phyloP scores from a whole-genome alignment of 1,284 basidiomycete genomes.

The Cutaneotrichosporon mucoides region DNA sequence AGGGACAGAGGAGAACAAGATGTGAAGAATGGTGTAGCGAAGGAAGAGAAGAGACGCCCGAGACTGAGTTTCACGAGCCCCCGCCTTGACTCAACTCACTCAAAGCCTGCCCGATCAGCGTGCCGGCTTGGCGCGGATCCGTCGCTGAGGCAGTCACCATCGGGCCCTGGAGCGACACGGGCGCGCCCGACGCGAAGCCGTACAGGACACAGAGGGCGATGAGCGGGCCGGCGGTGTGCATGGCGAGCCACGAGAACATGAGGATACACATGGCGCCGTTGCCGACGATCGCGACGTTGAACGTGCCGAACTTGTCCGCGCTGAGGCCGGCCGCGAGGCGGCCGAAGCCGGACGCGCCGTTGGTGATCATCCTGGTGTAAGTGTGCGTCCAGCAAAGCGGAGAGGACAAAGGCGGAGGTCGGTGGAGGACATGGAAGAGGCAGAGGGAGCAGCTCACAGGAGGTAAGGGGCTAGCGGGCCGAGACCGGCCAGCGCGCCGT shows the following conservation, averaged over 20 bases:
- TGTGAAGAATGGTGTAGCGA: too few relatives aligned
- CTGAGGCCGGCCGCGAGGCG: slow-evolving; percentile 28
- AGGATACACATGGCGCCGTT: slow-evolving; percentile 25
- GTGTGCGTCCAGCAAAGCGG: too few relatives aligned
- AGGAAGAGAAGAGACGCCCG: too few relatives aligned
- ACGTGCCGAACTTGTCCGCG: slow-evolving; percentile 30
- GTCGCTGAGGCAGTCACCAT: slow-evolving; percentile 25
- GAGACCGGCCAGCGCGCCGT: slow-evolving; percentile 27
- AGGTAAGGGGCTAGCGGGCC: slow-evolving; percentile 36
- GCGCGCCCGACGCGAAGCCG: slow-evolving; percentile 33
- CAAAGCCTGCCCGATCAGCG: slow-evolving; percentile 37
- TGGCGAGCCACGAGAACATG: slow-evolving; percentile 34
- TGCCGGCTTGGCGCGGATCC: slow-evolving; percentile 38
- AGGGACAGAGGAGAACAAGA: too few relatives aligned
- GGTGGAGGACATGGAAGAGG: too few relatives aligned
- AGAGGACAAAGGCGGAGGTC: too few relatives aligned
- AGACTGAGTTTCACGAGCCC: too few relatives aligned
- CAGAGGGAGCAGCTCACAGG: too few relatives aligned
- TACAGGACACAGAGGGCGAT: slow-evolving; percentile 33
- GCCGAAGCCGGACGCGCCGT: slow-evolving; percentile 32
- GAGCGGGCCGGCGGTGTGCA: slow-evolving; percentile 22
- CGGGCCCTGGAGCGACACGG: slow-evolving; percentile 38
- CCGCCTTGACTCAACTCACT: slow-evolving; percentile 37
- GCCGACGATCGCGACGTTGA: slow-evolving; percentile 33
- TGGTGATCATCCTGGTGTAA: slow-evolving; percentile 25